Percentiles rank a stretch among this genome's conserved stretches.
Evolutionary conservation across 208 protist species (phyloP).

Genomic region (Leishmania mexicana): DNA sequence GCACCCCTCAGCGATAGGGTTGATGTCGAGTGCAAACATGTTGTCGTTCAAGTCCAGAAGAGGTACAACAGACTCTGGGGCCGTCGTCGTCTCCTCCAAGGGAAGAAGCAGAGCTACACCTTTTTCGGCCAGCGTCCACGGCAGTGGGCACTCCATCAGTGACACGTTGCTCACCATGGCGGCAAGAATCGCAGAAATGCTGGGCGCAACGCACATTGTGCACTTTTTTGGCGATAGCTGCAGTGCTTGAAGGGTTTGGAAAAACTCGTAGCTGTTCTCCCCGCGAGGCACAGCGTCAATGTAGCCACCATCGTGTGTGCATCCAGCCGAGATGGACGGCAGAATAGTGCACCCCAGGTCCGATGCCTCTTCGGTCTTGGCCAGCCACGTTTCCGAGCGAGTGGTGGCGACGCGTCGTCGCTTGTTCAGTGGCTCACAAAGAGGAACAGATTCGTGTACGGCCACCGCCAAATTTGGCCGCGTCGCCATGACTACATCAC

Average conservation of each 20-base stretch:
- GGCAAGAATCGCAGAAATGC: conserved; percentile 48
- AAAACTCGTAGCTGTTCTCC: conserved; percentile 43
- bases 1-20: conserved; percentile 54
- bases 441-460: conserved; percentile 58
- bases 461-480: conserved; percentile 51
- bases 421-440: conserved; percentile 47
- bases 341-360: conserved; percentile 30
- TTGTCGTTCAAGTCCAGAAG: conserved; percentile 82
- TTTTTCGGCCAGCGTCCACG: conserved; percentile 76
- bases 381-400: conserved; percentile 47
- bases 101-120: conserved; percentile 62
- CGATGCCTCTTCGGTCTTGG: conserved; percentile 24
- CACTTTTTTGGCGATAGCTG: conserved; percentile 17
- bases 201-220: conserved; percentile 50
- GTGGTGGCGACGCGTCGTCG: conserved; percentile 39
- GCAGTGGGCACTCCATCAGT: conserved; percentile 74
- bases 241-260: conserved; percentile 28
- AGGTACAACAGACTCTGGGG: conserved; percentile 33
- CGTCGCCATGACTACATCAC: conserved; percentile 49
- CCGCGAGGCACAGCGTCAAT: conserved; percentile 42
- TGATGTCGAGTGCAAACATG: conserved; percentile 62
- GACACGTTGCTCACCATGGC: conserved; percentile 45
- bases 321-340: conserved; percentile 30
- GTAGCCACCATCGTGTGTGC: conserved; percentile 17
- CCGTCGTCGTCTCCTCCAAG: not conserved